A percentile compares a stretch with the other conserved stretches of the same genome.
Conservation (phyloP, 345 rosid genomes). For the Eucalyptus cloeziana region DNA sequence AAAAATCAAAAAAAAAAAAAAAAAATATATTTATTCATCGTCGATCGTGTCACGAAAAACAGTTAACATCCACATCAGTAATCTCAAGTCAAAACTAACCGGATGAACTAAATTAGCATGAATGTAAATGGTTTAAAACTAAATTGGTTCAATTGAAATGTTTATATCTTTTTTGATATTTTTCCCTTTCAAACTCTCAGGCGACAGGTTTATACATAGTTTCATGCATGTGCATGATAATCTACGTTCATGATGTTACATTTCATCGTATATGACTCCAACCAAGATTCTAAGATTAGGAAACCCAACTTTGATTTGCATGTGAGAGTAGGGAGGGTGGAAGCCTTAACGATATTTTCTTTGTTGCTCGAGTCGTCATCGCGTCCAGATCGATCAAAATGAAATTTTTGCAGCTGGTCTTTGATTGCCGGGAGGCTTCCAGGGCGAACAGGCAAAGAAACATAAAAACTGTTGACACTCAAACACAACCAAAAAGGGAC, state of each 20-base stretch:
- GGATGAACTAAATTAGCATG: not conserved
- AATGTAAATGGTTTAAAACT: too few relatives aligned
- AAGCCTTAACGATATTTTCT: not conserved
- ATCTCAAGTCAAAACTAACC: too few relatives aligned
- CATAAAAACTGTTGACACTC: not conserved
- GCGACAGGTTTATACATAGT: not conserved
- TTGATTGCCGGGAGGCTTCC: not conserved
- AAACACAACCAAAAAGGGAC: not conserved
- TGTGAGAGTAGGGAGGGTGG: not conserved
- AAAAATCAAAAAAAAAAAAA: accelerated
- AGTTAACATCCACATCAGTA: accelerated
- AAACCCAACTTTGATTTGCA: not conserved
- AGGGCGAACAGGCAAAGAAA: not conserved
- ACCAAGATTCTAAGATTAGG: not conserved
- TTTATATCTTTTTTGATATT: not conserved
- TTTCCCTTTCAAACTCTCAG: not conserved
- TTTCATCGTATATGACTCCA: not conserved
- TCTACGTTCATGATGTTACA: not conserved
- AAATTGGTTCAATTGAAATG: accelerated
- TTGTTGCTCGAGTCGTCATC: not conserved
- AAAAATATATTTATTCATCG: accelerated
- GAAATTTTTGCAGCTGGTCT: not conserved
- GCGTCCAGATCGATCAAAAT: not conserved
- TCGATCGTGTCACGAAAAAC: accelerated
- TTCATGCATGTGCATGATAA: not conserved